Percentiles rank a stretch among this genome's conserved stretches.
phyloP scores from a whole-genome alignment of 1,284 basidiomycete genomes.

The Sparassis latifolia region DNA sequence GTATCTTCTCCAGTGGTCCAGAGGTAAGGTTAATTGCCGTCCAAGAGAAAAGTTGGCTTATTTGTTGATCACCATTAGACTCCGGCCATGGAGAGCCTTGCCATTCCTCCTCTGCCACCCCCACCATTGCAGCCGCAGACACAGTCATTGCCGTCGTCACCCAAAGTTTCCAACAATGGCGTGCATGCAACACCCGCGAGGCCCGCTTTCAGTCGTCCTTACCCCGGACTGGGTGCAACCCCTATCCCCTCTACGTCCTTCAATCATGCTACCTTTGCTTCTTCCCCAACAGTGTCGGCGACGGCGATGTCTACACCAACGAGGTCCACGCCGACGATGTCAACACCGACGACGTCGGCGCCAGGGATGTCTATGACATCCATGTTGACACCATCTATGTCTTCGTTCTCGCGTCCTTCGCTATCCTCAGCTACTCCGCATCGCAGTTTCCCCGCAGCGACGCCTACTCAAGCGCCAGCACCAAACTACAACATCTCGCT shows the following conservation, averaged over 20 bases:
- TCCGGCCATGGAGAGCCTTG: slow-evolving; percentile 18
- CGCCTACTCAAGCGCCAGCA: slow-evolving; percentile 5
- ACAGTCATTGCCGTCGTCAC: slow-evolving; percentile 37
- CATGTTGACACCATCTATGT: slow-evolving; percentile 6
- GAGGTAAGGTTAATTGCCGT: slow-evolving; percentile 26
- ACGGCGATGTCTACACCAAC: slow-evolving; percentile 9
- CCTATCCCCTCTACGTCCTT: slow-evolving; percentile 31
- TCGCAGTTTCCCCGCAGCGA: background rate
- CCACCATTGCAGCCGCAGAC: slow-evolving; percentile 22
- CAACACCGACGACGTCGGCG: slow-evolving; percentile 8
- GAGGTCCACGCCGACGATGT: slow-evolving; percentile 6
- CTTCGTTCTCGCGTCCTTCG: background rate
- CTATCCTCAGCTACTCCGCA: background rate
- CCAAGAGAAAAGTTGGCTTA: background rate
- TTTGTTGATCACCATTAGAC: slow-evolving; percentile 10
- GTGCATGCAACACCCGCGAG: slow-evolving; percentile 7
- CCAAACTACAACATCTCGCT: slow-evolving; percentile 27
- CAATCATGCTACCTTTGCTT: slow-evolving; percentile 26
- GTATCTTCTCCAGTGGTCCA: slow-evolving; percentile 47
- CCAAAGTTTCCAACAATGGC: slow-evolving; percentile 20
- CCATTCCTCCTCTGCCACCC: slow-evolving; percentile 16
- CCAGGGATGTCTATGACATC: slow-evolving; percentile 10
- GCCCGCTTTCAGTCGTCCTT: slow-evolving; percentile 23
- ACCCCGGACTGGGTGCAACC: slow-evolving; percentile 33
- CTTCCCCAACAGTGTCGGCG: slow-evolving; percentile 18